Conservation (phyloP, 306 rosid genomes). For the Cucumis hystrix region DNA sequence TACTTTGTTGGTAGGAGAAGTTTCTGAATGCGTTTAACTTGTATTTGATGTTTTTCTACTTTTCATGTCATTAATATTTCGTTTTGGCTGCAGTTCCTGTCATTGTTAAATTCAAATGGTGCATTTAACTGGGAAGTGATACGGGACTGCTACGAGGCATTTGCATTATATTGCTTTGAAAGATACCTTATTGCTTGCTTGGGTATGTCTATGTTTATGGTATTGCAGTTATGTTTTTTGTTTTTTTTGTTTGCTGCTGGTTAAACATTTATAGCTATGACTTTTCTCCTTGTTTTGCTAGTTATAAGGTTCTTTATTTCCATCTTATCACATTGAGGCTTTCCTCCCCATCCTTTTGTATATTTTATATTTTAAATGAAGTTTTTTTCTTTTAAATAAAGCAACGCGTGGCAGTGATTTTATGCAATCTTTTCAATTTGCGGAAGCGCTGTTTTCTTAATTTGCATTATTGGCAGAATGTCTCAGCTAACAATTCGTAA, state of each 20-base stretch:
- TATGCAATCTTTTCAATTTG: not conserved
- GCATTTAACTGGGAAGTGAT: constrained; percentile 92
- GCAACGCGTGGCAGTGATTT: not conserved
- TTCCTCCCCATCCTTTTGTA: not conserved
- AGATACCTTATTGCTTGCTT: constrained; percentile 95
- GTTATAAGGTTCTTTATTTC: not conserved
- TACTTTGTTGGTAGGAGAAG: not conserved
- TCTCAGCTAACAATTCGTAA: not conserved
- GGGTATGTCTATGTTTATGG: constrained; percentile 39
- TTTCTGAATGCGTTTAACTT: not conserved
- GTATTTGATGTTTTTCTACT: not conserved
- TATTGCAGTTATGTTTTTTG: not conserved
- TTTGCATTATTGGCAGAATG: not conserved
- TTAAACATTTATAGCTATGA: not conserved
- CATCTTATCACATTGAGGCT: not conserved
- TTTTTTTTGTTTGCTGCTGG: not conserved
- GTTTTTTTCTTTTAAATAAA: not conserved
- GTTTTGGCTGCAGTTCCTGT: constrained; percentile 59
- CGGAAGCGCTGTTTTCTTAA: not conserved
- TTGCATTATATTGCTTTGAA: constrained; percentile 96
- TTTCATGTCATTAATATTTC: not conserved
- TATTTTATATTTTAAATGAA: not conserved
- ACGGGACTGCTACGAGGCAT: constrained; percentile 96
- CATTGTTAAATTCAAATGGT: constrained; percentile 71
- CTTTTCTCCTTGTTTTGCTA: not conserved